Conservation (phyloP, 441 rosid genomes). For the Mallotus japonicus region DNA sequence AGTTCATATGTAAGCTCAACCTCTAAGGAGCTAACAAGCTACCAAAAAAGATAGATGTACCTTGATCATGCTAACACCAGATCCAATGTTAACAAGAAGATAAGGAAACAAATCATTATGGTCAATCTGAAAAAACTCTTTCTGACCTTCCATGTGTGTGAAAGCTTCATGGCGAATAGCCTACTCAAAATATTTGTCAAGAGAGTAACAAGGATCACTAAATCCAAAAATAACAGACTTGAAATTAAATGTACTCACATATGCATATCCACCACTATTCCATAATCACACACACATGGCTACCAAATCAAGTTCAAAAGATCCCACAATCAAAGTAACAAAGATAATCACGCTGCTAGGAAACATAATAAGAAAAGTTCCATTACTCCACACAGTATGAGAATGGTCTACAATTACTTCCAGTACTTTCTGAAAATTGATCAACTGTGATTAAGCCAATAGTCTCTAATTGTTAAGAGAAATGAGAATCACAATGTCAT, state of each 20-base stretch:
- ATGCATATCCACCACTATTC: not conserved
- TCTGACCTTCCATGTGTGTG: constrained; percentile 89
- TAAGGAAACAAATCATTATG: constrained; percentile 90
- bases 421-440: not conserved
- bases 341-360: not conserved
- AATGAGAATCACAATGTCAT: not conserved
- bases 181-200: constrained; percentile 37
- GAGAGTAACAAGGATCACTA: constrained; percentile 8
- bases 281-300: not conserved
- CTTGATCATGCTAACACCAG: constrained; percentile 99
- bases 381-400: not conserved
- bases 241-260: not conserved
- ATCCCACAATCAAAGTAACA: not conserved
- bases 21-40: constrained; percentile 9
- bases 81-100: constrained; percentile 97
- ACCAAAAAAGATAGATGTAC: constrained; percentile 35
- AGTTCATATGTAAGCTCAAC: constrained; percentile 17
- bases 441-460: not conserved
- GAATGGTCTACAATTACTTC: not conserved
- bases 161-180: constrained; percentile 99
- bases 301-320: not conserved
- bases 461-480: not conserved
- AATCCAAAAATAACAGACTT: not conserved
- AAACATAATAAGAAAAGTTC: not conserved
- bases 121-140: constrained; percentile 96